These are phyloP conservation scores for Aphanomyces euteiches DNA, from an alignment of 352 stramenopile genomes.

Conservation along the genomic window DNA sequence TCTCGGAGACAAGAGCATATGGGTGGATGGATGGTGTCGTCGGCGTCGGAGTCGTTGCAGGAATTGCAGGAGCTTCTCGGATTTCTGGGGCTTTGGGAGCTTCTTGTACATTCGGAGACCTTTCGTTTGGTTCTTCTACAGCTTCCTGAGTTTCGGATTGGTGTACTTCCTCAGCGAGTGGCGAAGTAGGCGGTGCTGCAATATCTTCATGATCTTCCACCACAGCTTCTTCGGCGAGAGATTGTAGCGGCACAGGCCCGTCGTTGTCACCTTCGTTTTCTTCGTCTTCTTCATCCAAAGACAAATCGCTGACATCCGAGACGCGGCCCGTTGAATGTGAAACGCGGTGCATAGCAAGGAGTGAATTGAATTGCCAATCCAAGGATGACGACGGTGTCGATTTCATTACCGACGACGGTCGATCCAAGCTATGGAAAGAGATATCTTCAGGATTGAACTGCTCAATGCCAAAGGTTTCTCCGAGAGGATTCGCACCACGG, in stretches of 20 bases:
- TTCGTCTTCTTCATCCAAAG: slow-evolving; percentile 2
- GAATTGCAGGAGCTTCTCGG: neutral
- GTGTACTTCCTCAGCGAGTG: too few species aligned
- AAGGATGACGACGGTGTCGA: neutral
- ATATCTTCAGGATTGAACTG: slow-evolving; percentile 17
- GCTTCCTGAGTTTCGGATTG: too few species aligned
- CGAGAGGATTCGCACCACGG: neutral
- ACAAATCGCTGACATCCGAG: slow-evolving; percentile 10
- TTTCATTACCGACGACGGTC: neutral
- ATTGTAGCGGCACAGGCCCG: neutral
- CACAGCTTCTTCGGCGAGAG: neutral
- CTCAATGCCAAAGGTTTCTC: slow-evolving; percentile 19
- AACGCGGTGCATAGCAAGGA: neutral
- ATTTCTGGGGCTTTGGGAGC: too few species aligned
- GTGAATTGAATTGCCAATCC: slow-evolving; percentile 16
- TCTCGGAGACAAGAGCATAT: neutral
- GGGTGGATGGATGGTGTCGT: neutral
- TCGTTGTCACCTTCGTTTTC: neutral
- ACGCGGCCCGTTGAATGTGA: neutral
- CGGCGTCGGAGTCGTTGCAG: neutral
- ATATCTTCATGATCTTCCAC: neutral
- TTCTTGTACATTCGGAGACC: too few species aligned
- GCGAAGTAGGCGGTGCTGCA: neutral
- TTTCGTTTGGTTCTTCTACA: too few species aligned
- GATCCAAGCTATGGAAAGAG: slow-evolving; percentile 7